phyloP scores from a whole-genome alignment of 352 stramenopile genomes.

The Globisporangium lucens region DNA sequence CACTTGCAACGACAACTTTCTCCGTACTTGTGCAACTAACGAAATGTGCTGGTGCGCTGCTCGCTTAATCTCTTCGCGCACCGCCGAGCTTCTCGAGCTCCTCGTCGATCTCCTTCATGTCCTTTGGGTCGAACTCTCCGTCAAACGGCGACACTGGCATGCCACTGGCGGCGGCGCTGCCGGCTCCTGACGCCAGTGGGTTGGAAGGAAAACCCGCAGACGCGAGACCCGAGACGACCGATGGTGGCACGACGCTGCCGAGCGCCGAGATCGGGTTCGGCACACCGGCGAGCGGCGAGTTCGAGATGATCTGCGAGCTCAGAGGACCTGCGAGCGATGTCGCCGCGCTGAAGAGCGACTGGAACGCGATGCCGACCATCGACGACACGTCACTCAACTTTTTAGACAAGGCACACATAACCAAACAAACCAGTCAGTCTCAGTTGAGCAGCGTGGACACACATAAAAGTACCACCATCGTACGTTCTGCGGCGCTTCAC shows the following conservation, averaged over 20 bases:
- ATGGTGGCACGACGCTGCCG: constrained; percentile 44
- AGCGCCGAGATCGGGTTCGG: constrained; percentile 77
- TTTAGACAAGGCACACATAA: too few species aligned
- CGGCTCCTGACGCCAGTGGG: constrained; percentile 23
- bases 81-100: constrained; percentile 72
- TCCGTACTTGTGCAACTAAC: background rate
- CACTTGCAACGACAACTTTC: background rate
- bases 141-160: constrained; percentile 18
- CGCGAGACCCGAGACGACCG: constrained; percentile 40
- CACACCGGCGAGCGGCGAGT: constrained; percentile 59
- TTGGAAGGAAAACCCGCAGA: constrained; percentile 35
- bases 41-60: background rate
- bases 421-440: too few species aligned
- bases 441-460: too few species aligned
- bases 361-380: constrained; percentile 77
- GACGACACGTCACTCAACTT: constrained; percentile 56
- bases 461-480: constrained; percentile 11
- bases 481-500: constrained; percentile 80
- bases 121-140: constrained; percentile 48
- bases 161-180: background rate
- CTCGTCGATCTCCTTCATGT: constrained; percentile 61
- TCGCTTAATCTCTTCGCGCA: constrained; percentile 23
- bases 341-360: constrained; percentile 72
- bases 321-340: constrained; percentile 78
- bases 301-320: constrained; percentile 58